Evolutionary conservation across 1,139 yeast genomes (phyloP).

Genomic region (Blastobotrys apis): DNA sequence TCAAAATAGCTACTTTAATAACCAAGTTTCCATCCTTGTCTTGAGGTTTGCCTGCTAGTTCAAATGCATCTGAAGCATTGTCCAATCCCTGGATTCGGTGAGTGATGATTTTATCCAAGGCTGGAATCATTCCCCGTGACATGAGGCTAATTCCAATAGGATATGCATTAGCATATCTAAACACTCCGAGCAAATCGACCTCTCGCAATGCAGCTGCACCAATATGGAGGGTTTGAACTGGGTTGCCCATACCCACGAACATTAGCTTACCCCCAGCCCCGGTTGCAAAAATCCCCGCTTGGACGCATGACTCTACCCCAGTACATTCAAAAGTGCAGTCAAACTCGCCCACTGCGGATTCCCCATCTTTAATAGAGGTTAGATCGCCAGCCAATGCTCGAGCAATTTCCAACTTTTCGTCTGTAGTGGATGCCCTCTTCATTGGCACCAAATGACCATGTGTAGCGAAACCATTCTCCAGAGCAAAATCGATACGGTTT

Average conservation of each 20-base stretch:
- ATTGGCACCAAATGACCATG: conserved; percentile 17
- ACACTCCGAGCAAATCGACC: conserved; percentile 67
- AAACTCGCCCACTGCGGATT: conserved; percentile 35
- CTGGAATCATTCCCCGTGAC: conserved; percentile 50
- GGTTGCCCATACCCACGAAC: conserved; percentile 64
- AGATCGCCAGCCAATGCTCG: conserved; percentile 54
- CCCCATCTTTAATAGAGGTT: conserved; percentile 23
- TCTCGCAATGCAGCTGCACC: conserved; percentile 47
- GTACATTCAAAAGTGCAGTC: conserved; percentile 64
- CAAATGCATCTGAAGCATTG: conserved; percentile 28
- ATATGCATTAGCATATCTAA: conserved; percentile 83
- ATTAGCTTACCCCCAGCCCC: conserved; percentile 62
- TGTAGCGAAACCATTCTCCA: conserved; percentile 32
- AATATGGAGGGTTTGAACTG: conserved; percentile 43
- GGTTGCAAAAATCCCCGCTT: conserved; percentile 54
- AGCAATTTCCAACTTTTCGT: conserved; percentile 40
- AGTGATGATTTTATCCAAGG: conserved; percentile 65
- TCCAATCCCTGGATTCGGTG: conserved; percentile 53
- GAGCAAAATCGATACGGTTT: conserved; percentile 21
- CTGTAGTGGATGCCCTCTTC: conserved; percentile 31
- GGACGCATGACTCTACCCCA: conserved; percentile 63
- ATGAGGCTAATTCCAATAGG: conserved; percentile 64
- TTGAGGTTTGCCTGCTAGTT: conserved; percentile 30
- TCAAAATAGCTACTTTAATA: conserved; percentile 27
- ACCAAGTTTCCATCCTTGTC: conserved; percentile 31